Base-by-base conservation (phyloP, 1,139 yeast species). In the Saccharomyces hybrid region DNA sequence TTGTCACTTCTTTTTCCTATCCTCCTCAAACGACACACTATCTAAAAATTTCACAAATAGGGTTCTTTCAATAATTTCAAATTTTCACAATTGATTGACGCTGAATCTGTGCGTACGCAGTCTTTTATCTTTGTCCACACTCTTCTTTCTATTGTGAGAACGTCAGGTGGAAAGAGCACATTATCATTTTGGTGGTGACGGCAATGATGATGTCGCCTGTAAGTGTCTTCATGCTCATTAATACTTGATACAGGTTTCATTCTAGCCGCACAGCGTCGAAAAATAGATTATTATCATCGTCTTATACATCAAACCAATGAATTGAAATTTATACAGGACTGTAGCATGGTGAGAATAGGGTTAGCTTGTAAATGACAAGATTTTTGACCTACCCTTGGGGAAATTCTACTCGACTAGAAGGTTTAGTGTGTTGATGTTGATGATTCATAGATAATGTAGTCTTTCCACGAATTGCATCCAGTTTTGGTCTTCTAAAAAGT, bases 251-350 rank as follows among this genome's bases (percentile, higher is more conserved):
- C 67, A 86, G 83, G 70, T 88, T 89, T 66, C 84, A 76, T 58
- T 82, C 84, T 64, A 89, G 77, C 68, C 88, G 95, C 56, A 80
- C 82, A 66, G 95, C 2, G 84, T 78, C 65, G 88, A 73, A 53
- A 77, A 32, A 72, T 69, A 60, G 89, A 75, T 64, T 86, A 67
- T 86, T 81, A 58, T 83, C 75, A 53, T 77, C 77, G 70, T 88
- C 95, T 65, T 89, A 75, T 2, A 89, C 97, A 68, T 89, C 96
- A 69, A 89, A 89, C 96, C 97, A 89, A 72, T 89, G 70, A 88
- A 86, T 70, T 89, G 96, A 4, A 96, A 87, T 65, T 86, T 84
- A 60, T 90, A 84, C 69, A 88, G 74, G n/a, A 89, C 91, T 31
- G 88, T 86, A 54, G 89, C 82, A 69, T 89, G 97, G 64, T 83